phyloP scores from a whole-genome alignment of 768 basidiomycete genomes.

The Asterophora lycoperdoides region DNA sequence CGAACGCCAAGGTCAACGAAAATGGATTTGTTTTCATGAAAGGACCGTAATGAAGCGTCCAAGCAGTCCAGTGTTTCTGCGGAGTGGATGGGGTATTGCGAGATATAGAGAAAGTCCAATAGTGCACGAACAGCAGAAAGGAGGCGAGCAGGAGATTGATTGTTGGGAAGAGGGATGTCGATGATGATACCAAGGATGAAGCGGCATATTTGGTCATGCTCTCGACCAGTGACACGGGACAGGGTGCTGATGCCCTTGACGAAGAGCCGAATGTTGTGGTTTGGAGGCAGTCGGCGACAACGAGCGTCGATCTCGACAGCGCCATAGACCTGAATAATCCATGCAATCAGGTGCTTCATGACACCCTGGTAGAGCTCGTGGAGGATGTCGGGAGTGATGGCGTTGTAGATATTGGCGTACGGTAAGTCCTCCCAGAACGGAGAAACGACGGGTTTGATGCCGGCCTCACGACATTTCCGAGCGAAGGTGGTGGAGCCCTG shows the following conservation, averaged over 20 bases:
- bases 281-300: constrained; percentile 34
- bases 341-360: constrained; percentile 29
- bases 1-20: constrained; percentile 32
- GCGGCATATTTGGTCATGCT: constrained; percentile 31
- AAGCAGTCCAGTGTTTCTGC: constrained; percentile 24
- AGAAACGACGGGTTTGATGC: constrained; percentile 23
- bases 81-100: constrained; percentile 31
- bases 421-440: constrained; percentile 28
- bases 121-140: constrained; percentile 27
- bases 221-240: no score
- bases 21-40: constrained; percentile 34
- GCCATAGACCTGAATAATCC: constrained; percentile 24
- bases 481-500: constrained; percentile 14
- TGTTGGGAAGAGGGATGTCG: constrained; percentile 16
- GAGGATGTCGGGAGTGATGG: constrained; percentile 30
- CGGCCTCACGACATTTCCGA: constrained; percentile 14
- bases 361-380: constrained; percentile 34
- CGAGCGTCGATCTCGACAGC: constrained; percentile 32
- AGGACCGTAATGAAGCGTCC: constrained; percentile 22
- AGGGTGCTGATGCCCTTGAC: no score
- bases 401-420: constrained; percentile 20
- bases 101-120: constrained; percentile 37
- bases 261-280: no score
- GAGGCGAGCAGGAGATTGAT: constrained; percentile 10
- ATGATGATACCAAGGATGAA: constrained; percentile 29